These are phyloP conservation scores for Fusarium sp. DNA, from an alignment of 2,329 filamentous ascomycete species.

Conservation along the genomic window DNA sequence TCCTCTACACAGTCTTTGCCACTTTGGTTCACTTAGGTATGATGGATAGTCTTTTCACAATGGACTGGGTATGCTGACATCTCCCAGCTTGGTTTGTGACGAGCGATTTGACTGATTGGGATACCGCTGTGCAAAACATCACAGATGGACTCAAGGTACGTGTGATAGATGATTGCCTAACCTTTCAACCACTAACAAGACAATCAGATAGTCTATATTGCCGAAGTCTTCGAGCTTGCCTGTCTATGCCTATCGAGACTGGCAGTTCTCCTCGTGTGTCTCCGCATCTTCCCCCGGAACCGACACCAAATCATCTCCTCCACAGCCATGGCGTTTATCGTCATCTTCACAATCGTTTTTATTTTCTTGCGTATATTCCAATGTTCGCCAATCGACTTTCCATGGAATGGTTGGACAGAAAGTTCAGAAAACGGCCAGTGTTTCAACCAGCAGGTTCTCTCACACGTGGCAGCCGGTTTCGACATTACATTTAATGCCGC, in stretches of 20 bases:
- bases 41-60: not conserved
- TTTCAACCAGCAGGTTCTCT: conserved; percentile 45
- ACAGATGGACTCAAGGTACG: conserved; percentile 31
- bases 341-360: conserved; percentile 51
- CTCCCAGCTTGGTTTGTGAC: conserved; percentile 18
- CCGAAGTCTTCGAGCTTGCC: conserved; percentile 51
- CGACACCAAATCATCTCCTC: conserved; percentile 50
- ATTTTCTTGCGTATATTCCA: conserved; percentile 55
- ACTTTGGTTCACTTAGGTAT: conserved; percentile 27
- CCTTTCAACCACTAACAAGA: no score
- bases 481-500: conserved; percentile 60
- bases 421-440: conserved; percentile 25
- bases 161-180: not conserved
- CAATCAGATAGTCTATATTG: conserved; percentile 45
- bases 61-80: conserved; percentile 3
- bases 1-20: conserved; percentile 40
- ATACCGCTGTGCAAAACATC: conserved; percentile 5
- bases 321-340: conserved; percentile 49
- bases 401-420: conserved; percentile 43
- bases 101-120: conserved; percentile 3
- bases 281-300: conserved; percentile 51
- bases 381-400: conserved; percentile 53
- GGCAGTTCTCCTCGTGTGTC: conserved; percentile 53
- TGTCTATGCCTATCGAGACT: conserved; percentile 54
- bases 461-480: conserved; percentile 57